These are phyloP conservation scores for Ajuga reptans DNA, from an alignment of 305 asterid species.

Conservation along the genomic window DNA sequence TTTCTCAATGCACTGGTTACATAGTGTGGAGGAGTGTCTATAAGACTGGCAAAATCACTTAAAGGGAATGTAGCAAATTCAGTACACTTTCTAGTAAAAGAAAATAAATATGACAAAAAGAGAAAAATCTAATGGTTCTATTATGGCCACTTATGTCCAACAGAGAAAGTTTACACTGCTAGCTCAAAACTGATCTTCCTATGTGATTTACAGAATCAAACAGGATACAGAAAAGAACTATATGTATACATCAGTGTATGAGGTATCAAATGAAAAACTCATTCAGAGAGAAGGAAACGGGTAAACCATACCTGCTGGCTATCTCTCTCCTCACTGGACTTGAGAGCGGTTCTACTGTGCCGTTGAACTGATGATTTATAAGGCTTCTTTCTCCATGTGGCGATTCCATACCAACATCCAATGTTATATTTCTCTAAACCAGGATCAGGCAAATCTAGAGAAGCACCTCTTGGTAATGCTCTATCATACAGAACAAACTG, in stretches of 20 bases:
- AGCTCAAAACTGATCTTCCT: neutral
- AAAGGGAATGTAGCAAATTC: neutral
- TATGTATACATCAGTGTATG: neutral
- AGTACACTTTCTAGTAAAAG: neutral
- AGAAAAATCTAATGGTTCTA: neutral
- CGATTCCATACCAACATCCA: slow-evolving; percentile 26
- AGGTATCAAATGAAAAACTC: neutral
- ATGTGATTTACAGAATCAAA: neutral
- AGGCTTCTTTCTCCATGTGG: slow-evolving; percentile 36
- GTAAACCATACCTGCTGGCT: slow-evolving; percentile 41
- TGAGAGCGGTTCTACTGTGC: slow-evolving; percentile 36
- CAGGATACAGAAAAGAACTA: neutral
- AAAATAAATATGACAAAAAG: neutral
- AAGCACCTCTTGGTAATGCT: slow-evolving; percentile 23
- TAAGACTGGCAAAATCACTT: neutral
- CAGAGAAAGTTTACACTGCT: neutral
- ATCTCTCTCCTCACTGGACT: slow-evolving; percentile 48
- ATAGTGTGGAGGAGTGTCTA: neutral
- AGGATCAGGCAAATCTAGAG: slow-evolving; percentile 31
- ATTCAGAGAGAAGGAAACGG: neutral
- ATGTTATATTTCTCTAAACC: slow-evolving; percentile 23
- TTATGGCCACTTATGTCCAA: neutral
- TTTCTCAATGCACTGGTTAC: neutral
- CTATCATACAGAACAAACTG: slow-evolving; percentile 16
- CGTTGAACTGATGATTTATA: slow-evolving; percentile 26